A percentile compares a stretch with the other conserved stretches of the same genome.
Evolutionary conservation across 2,329 filamentous ascomycete genomes (phyloP).

Genomic region (Sarocladiaceae sp.): DNA sequence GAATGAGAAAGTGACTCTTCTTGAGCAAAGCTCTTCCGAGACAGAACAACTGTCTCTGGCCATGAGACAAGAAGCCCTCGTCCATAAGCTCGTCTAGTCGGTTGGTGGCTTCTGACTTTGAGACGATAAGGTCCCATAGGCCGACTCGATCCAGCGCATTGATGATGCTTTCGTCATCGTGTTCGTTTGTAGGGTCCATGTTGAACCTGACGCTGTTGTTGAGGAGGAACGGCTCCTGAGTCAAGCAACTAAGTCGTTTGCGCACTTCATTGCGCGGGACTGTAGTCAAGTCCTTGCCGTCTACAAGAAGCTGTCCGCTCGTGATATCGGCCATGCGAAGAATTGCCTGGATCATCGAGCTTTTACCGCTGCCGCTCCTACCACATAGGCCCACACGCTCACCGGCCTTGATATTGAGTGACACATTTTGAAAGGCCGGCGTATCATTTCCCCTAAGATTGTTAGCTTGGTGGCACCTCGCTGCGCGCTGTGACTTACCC

Average conservation of each 20-base stretch:
- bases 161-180: constrained; percentile 37
- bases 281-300: constrained; percentile 34
- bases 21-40: constrained; percentile 26
- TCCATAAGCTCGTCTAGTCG: constrained; percentile 29
- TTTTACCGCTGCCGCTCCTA: constrained; percentile 34
- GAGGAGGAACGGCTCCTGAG: constrained; percentile 50
- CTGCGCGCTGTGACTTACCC: no score
- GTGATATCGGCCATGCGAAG: constrained; percentile 43
- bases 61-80: constrained; percentile 30
- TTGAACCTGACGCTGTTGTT: constrained; percentile 46
- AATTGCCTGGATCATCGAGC: constrained; percentile 37
- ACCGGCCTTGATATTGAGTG: constrained; percentile 25
- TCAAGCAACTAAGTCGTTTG: constrained; percentile 37
- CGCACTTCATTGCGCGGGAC: constrained; percentile 24
- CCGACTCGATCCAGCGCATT: constrained; percentile 41
- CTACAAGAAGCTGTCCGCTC: constrained; percentile 39
- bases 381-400: constrained; percentile 41
- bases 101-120: constrained; percentile 24
- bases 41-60: constrained; percentile 28
- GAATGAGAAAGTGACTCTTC: constrained; percentile 26
- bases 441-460: constrained; percentile 21
- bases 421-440: constrained; percentile 25
- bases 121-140: constrained; percentile 38
- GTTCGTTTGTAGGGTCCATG: constrained; percentile 36
- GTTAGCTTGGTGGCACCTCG: no score